These are phyloP conservation scores for Paspalum vaginatum DNA, from an alignment of 176 grass and related monocot genomes.

Conservation along the genomic window DNA sequence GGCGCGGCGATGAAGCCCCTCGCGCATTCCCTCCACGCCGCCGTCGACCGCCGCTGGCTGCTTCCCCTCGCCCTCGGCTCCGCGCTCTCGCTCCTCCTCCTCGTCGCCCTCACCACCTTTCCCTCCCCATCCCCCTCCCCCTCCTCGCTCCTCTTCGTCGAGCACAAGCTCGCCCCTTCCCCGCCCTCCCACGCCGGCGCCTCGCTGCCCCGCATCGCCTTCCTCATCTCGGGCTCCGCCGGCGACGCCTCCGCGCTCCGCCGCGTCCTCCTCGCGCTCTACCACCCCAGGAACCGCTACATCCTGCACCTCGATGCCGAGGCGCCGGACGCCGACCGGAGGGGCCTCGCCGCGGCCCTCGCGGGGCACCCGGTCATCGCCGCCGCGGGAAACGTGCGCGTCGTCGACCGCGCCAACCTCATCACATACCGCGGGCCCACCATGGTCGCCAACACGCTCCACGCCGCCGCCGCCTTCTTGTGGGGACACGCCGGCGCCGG, in stretches of 20 bases:
- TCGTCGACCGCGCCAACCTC: constrained; percentile 58
- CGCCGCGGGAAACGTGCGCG: constrained; percentile 47
- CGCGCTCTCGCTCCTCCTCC: constrained; percentile 45
- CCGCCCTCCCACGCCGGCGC: constrained; percentile 7
- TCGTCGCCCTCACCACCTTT: constrained; percentile 43
- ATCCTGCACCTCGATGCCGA: constrained; percentile 66
- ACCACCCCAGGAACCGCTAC: constrained; percentile 69
- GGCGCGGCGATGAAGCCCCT: constrained; percentile 47
- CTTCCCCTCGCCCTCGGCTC: constrained; percentile 49
- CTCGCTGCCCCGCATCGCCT: constrained; percentile 52
- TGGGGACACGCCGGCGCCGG: constrained; percentile 27
- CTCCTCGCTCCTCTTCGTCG: constrained; percentile 55
- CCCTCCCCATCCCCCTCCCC: constrained; percentile 23
- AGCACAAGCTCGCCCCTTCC: constrained; percentile 57
- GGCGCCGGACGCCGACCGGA: constrained; percentile 48
- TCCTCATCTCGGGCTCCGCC: constrained; percentile 58
- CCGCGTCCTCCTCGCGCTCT: constrained; percentile 61
- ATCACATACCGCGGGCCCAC: constrained; percentile 63
- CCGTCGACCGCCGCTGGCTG: constrained; percentile 59
- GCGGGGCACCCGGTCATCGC: constrained; percentile 36
- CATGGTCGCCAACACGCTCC: constrained; percentile 75
- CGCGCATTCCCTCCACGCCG: constrained; percentile 12
- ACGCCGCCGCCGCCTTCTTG: constrained; percentile 58
- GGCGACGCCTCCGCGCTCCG: constrained; percentile 49
- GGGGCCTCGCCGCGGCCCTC: constrained; percentile 27